These are phyloP conservation scores for Plasmodium falciparum DNA, from an alignment of 169 alveolate genomes.

Conservation along the genomic window DNA sequence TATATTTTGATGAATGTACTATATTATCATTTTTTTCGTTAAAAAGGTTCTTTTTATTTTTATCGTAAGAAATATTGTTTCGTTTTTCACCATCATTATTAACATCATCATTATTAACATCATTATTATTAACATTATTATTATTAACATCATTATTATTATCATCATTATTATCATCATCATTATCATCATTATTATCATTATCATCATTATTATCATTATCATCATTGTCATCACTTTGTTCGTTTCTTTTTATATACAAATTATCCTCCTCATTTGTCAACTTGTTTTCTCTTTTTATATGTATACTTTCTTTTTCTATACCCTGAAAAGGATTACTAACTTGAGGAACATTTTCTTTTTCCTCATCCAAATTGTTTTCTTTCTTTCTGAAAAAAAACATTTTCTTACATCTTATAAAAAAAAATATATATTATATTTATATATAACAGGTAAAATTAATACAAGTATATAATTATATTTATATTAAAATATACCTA, in stretches of 20 bases:
- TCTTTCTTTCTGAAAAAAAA: slow-evolving; percentile 27
- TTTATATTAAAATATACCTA: too few species aligned
- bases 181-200: background rate
- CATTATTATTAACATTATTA: background rate
- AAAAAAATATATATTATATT: background rate
- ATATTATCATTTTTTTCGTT: too few species aligned
- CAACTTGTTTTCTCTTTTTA: slow-evolving; percentile 24
- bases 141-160: background rate
- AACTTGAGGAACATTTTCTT: slow-evolving; percentile 15
- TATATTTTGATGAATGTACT: too few species aligned
- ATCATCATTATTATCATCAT: slow-evolving; percentile 11
- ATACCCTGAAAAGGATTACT: slow-evolving; percentile 64
- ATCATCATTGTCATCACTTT: background rate
- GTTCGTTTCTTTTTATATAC: slow-evolving; percentile 6
- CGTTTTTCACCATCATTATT: slow-evolving; percentile 21
- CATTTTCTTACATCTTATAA: background rate
- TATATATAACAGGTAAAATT: too few species aligned
- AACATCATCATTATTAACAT: too few species aligned
- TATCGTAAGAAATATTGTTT: slow-evolving; percentile 11
- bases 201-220: background rate
- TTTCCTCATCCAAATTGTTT: slow-evolving; percentile 3
- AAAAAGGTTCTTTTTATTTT: slow-evolving; percentile 7
- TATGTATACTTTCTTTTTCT: slow-evolving; percentile 29
- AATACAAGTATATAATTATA: too few species aligned
- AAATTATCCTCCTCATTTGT: slow-evolving; percentile 11